Conservation (phyloP, 1,284 basidiomycete genomes). For the Agroathelia rolfsii region DNA sequence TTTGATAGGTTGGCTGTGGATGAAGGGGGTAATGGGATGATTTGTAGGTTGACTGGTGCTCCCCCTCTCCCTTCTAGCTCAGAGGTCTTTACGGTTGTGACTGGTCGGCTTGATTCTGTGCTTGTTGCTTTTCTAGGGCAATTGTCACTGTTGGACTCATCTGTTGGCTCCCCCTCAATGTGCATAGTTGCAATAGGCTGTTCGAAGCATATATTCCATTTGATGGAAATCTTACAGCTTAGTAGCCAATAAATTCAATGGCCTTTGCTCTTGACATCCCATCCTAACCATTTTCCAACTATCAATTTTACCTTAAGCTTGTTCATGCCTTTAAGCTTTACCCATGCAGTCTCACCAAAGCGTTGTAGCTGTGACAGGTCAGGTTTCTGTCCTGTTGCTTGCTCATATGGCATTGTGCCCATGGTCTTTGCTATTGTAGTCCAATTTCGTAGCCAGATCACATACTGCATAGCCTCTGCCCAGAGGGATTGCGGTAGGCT, state of each 20-base stretch:
- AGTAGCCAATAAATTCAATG: constrained; percentile 25
- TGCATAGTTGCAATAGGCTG: constrained; percentile 10
- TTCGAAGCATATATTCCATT: constrained; percentile 24
- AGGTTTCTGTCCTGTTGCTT: constrained; percentile 16
- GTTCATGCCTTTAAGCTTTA: constrained; percentile 12
- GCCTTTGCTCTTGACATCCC: constrained; percentile 20
- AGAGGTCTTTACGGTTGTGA: background rate
- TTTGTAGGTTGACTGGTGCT: constrained; percentile 1
- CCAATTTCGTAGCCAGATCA: constrained; percentile 23
- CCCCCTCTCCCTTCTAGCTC: too few species aligned
- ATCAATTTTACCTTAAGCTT: constrained; percentile 21
- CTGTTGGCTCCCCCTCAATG: constrained; percentile 20
- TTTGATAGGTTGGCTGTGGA: background rate
- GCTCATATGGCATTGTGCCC: constrained; percentile 20
- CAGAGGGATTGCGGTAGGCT: constrained; percentile 21
- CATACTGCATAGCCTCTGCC: constrained; percentile 21
- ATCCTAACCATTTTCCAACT: constrained; percentile 22
- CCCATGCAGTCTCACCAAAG: constrained; percentile 16
- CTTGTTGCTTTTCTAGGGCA: too few species aligned
- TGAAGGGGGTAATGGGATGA: background rate
- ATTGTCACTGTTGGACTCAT: too few species aligned
- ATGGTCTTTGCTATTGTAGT: constrained; percentile 18
- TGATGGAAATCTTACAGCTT: constrained; percentile 19
- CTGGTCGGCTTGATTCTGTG: background rate
- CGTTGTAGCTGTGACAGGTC: constrained; percentile 17